Percentiles rank a stretch among this genome's conserved stretches.
Conservation (phyloP, 73 alveolate species). For the Paramecium tetraurelia region DNA sequence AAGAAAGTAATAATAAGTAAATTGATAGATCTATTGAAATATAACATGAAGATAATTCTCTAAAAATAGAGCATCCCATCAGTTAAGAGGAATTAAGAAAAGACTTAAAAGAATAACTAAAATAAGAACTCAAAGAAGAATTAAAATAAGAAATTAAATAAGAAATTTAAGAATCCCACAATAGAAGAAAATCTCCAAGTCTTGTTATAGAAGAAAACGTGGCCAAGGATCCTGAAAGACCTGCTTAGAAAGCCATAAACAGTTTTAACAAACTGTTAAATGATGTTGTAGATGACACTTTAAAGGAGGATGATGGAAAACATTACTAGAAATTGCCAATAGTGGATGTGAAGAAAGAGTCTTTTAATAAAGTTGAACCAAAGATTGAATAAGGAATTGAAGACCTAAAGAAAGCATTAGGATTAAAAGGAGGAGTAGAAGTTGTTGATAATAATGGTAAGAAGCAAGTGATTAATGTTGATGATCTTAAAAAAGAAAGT, state of each 20-base stretch:
- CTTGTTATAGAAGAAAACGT: neutral
- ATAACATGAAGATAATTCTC: neutral
- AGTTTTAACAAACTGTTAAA: neutral
- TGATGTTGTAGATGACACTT: neutral
- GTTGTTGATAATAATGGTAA: neutral
- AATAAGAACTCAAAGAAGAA: conserved; percentile 1
- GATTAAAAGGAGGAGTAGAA: conserved; percentile 14
- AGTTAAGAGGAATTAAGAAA: neutral
- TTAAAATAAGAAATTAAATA: neutral
- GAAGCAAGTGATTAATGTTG: neutral
- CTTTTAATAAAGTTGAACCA: neutral
- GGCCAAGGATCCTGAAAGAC: neutral
- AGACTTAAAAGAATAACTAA: neutral
- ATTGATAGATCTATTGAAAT: neutral
- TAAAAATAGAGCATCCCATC: neutral
- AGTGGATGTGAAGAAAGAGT: neutral
- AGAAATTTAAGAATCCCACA: neutral
- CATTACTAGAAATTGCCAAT: neutral
- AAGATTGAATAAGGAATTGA: neutral
- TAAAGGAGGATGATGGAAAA: neutral
- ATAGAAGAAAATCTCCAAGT: neutral
- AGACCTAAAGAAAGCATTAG: neutral
- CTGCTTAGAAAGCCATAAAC: neutral
- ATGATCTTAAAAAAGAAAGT: neutral
- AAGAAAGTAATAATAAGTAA: neutral